A percentile compares a stretch with the other conserved stretches of the same genome.
Evolutionary conservation across 192 early-diverging fungal genomes (phyloP).

Genomic region (Umbelopsis ramanniana): DNA sequence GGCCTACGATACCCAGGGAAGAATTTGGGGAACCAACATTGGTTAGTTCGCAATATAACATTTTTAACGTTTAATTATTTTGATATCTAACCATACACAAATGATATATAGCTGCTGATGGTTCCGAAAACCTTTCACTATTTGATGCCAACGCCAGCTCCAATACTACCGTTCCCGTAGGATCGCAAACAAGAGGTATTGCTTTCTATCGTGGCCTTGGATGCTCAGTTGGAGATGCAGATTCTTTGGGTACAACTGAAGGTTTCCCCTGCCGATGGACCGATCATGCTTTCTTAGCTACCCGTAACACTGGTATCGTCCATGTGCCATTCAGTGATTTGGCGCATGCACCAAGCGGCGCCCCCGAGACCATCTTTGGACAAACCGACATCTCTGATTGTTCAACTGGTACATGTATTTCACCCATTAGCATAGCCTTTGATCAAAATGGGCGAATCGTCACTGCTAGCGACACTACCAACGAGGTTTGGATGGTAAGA

Average conservation of each 20-base stretch:
- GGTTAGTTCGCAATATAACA: not conserved
- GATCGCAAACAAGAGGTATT: conserved; percentile 22
- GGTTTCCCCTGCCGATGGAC: conserved; percentile 43
- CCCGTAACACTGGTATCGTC: conserved; percentile 26
- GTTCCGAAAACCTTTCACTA: conserved; percentile 1
- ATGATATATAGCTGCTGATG: not conserved
- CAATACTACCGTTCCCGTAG: conserved; percentile 17
- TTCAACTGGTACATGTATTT: conserved; percentile 17
- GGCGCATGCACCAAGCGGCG: conserved; percentile 32
- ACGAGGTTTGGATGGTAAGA: conserved; percentile 34
- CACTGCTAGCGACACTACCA: conserved; percentile 30
- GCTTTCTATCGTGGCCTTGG: conserved; percentile 30
- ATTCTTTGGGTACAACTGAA: conserved; percentile 29
- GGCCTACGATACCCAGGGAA: conserved; percentile 36
- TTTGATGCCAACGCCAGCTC: not conserved
- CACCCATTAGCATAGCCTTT: conserved; percentile 28
- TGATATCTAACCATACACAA: not conserved
- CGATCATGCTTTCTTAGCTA: conserved; percentile 34
- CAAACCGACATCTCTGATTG: conserved; percentile 22
- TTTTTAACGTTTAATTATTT: not conserved
- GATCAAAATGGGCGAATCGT: conserved; percentile 31
- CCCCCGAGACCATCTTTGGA: conserved; percentile 28
- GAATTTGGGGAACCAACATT: conserved; percentile 31
- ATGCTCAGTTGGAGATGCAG: conserved; percentile 31
- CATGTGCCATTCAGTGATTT: conserved; percentile 37